phyloP scores from a whole-genome alignment of 2,329 filamentous ascomycete genomes.

The Nakataea oryzae region DNA sequence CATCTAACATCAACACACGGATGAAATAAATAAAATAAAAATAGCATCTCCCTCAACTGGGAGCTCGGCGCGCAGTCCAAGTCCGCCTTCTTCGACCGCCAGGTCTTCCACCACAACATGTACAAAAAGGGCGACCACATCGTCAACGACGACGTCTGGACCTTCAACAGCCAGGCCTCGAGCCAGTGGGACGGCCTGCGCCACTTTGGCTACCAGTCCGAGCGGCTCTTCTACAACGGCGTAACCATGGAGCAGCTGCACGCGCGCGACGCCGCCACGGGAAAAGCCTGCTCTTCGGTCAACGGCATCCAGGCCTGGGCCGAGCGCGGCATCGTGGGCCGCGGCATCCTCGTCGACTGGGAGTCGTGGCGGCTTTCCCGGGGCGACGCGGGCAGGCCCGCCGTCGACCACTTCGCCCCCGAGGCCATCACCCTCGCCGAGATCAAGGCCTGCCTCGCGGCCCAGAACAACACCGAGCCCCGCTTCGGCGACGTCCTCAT shows the following conservation, averaged over 20 bases:
- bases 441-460: slow-evolving; percentile 30
- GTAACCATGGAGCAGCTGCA: slow-evolving; percentile 29
- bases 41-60: slow-evolving; percentile 49
- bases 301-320: slow-evolving; percentile 9
- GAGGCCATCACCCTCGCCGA: slow-evolving; percentile 29
- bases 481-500: slow-evolving; percentile 45
- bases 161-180: slow-evolving; percentile 46
- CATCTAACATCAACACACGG: not conserved
- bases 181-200: slow-evolving; percentile 48
- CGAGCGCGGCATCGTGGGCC: slow-evolving; percentile 30
- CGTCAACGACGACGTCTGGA: slow-evolving; percentile 51
- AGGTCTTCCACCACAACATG: slow-evolving; percentile 32
- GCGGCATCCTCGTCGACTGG: slow-evolving; percentile 42
- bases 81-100: slow-evolving; percentile 43
- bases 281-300: not conserved
- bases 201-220: slow-evolving; percentile 34
- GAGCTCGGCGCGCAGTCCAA: slow-evolving; percentile 42
- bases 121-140: slow-evolving; percentile 31
- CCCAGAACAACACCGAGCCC: slow-evolving; percentile 28
- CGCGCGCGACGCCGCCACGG: slow-evolving; percentile 1
- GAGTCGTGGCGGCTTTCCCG: slow-evolving; percentile 22
- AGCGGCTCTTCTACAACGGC: slow-evolving; percentile 14
- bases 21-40: not conserved
- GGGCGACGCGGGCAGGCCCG: no score
- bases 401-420: slow-evolving; percentile 26